phyloP scores from a whole-genome alignment of 768 basidiomycete species.

The Tricholoma terreum region DNA sequence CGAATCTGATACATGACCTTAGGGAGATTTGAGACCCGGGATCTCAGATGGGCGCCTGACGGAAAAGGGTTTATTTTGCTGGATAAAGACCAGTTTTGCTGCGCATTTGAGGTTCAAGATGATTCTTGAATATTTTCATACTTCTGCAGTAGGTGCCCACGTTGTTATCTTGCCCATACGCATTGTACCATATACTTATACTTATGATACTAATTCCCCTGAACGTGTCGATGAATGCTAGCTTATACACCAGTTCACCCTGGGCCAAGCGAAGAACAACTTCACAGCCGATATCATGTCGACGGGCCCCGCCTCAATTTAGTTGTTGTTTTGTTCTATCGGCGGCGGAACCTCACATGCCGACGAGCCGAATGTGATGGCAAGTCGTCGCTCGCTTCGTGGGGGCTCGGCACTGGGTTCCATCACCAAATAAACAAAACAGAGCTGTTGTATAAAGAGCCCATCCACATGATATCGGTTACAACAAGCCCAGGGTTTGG shows the following conservation, averaged over 20 bases:
- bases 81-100: slow-evolving; percentile 80
- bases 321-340: no score
- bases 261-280: background rate
- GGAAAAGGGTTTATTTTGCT: slow-evolving; percentile 76
- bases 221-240: background rate
- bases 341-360: no score
- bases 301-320: no score
- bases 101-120: slow-evolving; percentile 73
- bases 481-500: no score
- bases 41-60: slow-evolving; percentile 80
- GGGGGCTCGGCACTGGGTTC: no score
- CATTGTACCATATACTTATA: background rate
- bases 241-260: background rate
- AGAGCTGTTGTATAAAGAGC: no score
- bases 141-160: background rate
- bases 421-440: no score
- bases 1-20: background rate
- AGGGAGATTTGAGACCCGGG: slow-evolving; percentile 72
- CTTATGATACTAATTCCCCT: background rate
- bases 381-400: no score
- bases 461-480: no score
- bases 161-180: background rate
- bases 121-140: slow-evolving; percentile 1
- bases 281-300: no score
- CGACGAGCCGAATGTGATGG: no score